phyloP scores from a whole-genome alignment of 2,329 filamentous ascomycete species.

The Alternaria ethzedia region DNA sequence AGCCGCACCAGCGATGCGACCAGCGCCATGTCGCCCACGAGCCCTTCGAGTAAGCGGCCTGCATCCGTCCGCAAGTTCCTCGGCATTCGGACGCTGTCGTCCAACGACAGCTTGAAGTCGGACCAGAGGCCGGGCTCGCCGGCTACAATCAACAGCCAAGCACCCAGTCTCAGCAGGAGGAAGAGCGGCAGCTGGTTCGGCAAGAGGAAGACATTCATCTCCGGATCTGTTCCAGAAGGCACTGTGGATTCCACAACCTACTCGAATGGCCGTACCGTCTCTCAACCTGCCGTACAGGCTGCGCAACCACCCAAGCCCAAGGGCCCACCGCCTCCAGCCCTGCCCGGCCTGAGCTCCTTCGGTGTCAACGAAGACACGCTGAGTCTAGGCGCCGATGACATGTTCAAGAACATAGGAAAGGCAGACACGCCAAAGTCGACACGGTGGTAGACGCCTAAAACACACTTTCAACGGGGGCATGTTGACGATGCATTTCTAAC shows the following conservation, averaged over 20 bases:
- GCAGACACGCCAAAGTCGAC: slow-evolving; percentile 7
- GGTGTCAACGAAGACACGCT: slow-evolving; percentile 44
- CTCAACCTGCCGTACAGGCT: slow-evolving; percentile 17
- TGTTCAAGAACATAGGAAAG: slow-evolving; percentile 49
- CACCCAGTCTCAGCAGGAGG: slow-evolving; percentile 40
- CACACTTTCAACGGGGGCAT: slow-evolving; percentile 14
- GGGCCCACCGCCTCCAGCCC: slow-evolving; percentile 48
- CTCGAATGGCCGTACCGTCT: slow-evolving; percentile 28
- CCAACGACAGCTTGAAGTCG: slow-evolving; percentile 45
- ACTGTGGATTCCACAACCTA: slow-evolving; percentile 30
- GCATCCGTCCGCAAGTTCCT: slow-evolving; percentile 51
- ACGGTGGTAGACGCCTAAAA: slow-evolving; percentile 27
- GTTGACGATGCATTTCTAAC: slow-evolving; percentile 37
- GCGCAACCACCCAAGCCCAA: slow-evolving; percentile 32
- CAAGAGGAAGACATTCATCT: slow-evolving; percentile 45
- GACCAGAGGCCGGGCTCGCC: slow-evolving; percentile 45
- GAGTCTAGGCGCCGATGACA: slow-evolving; percentile 45
- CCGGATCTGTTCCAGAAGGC: slow-evolving; percentile 43
- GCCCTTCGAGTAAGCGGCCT: slow-evolving; percentile 42
- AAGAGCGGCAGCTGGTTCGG: slow-evolving; percentile 52
- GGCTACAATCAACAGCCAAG: slow-evolving; percentile 41
- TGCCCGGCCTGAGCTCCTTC: slow-evolving; percentile 48
- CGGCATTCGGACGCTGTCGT: slow-evolving; percentile 46
- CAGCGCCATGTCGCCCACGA: slow-evolving; percentile 41
- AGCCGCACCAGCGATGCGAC: slow-evolving; percentile 38